Base-by-base conservation (phyloP, 176 grass and related monocot genomes). In the Areca catechu region DNA sequence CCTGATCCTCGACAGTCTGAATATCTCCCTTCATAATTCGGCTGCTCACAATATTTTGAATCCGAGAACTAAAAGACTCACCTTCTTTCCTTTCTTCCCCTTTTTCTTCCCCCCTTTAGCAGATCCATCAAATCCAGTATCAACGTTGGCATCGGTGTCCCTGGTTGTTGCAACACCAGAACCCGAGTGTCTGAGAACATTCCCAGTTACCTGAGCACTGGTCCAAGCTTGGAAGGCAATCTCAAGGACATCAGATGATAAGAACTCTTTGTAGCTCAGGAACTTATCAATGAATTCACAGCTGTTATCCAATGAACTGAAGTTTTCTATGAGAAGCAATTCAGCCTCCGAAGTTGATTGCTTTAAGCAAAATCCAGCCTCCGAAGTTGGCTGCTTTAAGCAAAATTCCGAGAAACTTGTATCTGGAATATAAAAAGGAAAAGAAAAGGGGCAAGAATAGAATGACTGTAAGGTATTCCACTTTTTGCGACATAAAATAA, bases 1-100 rank as follows among this genome's bases (percentile, higher is more conserved):
- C 74, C 73, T 77, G 87, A 24, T 85, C 68, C 3, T 90, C 87
- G 9, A 67, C 54, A 9, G 69, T 89, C 78, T 98, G 94, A 70
- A 98, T 98, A 71, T 98, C 94, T 7, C 94, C 88, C 94, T 78
- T 89, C 94, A 98, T 98, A 58, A 92, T 93, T 48, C 94, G 84
- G 81, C 89, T 98, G 69, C 94, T 98, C 51, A 93, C 88, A 22
- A 93, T 88, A 58, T 85, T 89, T 85, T 89, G 76, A 98, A 98
- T 17, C 88, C 93, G 60, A 98, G 70, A 30, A 85, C 75, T 6
- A 77, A 68, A 2, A 80, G 59, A 18, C 69, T 92, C 65, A 92
- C 88, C 66, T 98, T 98, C 58, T 98, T 91, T 52, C 81, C 88
- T 56, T 98, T 98, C 93, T 98, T 98, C 4, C 70, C 88, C 67